These are phyloP conservation scores for Vitis hybrid DNA, from an alignment of 177 flowering plant genomes.

Conservation along the genomic window DNA sequence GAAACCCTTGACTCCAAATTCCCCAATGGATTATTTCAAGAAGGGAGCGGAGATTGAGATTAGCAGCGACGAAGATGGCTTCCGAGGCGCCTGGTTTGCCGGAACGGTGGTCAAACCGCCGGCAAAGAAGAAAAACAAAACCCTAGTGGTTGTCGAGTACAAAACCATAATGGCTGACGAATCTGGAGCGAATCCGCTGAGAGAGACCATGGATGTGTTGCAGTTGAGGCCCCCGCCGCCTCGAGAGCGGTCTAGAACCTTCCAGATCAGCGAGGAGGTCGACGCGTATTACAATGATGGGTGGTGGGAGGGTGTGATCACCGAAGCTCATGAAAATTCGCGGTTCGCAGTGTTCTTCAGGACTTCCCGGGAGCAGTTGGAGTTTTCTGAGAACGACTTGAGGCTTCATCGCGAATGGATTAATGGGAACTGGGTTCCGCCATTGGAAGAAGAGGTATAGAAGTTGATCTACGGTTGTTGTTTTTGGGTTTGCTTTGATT, in stretches of 20 bases:
- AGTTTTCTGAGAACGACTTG: no score
- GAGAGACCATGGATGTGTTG: constrained; percentile 32
- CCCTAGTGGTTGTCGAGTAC: constrained; percentile 40
- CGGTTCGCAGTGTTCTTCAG: no score
- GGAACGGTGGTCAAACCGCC: constrained; percentile 42
- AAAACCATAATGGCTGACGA: constrained; percentile 33
- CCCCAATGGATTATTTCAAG: constrained; percentile 11
- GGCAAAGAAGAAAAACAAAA: constrained; percentile 11
- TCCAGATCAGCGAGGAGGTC: background rate
- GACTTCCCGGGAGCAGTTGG: no score
- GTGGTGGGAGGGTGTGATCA: background rate
- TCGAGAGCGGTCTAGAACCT: constrained; percentile 22
- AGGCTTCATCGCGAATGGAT: no score
- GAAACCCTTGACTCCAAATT: no score
- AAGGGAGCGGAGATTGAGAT: constrained; percentile 52
- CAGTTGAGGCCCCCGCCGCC: constrained; percentile 62
- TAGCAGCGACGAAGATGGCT: constrained; percentile 49
- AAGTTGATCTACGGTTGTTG: no score
- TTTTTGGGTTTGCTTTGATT: no score
- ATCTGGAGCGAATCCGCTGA: constrained; percentile 26
- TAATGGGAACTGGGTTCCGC: no score
- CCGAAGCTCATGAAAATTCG: background rate
- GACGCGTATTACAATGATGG: background rate
- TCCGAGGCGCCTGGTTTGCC: constrained; percentile 57
- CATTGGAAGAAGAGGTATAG: no score